phyloP scores from a whole-genome alignment of 75 land plant species.

The Pseudotsuga menziesii region DNA sequence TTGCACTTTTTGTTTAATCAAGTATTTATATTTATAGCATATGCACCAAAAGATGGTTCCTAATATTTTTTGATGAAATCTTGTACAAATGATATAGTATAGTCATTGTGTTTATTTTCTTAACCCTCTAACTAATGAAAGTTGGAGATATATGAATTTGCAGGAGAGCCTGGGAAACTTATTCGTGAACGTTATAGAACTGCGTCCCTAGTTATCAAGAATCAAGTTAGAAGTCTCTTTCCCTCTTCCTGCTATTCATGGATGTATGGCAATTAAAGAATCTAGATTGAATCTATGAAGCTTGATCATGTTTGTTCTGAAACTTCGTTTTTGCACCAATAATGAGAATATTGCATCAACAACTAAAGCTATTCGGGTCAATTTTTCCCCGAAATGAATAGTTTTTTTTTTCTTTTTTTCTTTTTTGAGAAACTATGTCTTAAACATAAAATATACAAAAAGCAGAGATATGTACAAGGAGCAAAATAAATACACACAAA shows the following conservation, averaged over 20 bases:
- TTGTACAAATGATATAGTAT: background rate
- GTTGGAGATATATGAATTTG: slow-evolving; percentile 1
- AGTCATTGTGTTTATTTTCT: background rate
- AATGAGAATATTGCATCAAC: background rate
- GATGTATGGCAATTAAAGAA: background rate
- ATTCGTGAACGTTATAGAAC: slow-evolving; percentile 90
- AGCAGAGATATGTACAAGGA: too few relatives aligned
- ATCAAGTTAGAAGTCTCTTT: slow-evolving; percentile 58
- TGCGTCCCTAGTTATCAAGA: slow-evolving; percentile 90
- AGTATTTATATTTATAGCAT: background rate
- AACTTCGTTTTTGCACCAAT: background rate
- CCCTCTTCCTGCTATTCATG: background rate
- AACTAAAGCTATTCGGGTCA: background rate
- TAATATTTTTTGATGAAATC: background rate
- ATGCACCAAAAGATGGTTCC: too few relatives aligned
- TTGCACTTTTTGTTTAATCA: background rate
- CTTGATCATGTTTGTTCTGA: background rate
- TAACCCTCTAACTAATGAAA: background rate
- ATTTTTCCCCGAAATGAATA: background rate
- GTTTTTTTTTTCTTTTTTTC: accelerated
- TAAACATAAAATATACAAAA: too few relatives aligned
- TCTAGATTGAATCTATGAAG: background rate
- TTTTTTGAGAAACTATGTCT: background rate
- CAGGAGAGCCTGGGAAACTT: slow-evolving; percentile 90
- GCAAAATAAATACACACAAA: too few relatives aligned